These are phyloP conservation scores for Boletus sp. DNA, from an alignment of 1,284 basidiomycete species.

Conservation along the genomic window DNA sequence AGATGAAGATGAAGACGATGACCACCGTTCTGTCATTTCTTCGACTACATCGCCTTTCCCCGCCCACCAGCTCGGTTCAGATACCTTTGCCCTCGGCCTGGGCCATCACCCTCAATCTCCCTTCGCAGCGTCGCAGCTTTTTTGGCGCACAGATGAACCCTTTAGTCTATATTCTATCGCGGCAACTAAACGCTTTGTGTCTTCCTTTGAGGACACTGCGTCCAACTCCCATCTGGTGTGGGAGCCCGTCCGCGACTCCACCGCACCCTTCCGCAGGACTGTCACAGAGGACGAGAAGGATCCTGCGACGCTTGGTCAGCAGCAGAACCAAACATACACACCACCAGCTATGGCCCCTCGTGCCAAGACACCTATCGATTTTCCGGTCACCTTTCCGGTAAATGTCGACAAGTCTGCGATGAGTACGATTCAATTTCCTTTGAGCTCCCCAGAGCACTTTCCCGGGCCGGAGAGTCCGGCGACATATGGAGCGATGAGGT, in stretches of 20 bases:
- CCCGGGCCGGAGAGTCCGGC: conserved; percentile 52
- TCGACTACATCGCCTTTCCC: conserved; percentile 51
- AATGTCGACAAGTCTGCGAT: conserved; percentile 43
- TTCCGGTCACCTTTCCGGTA: conserved; percentile 48
- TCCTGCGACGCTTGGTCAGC: conserved; percentile 40
- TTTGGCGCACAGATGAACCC: conserved; percentile 69
- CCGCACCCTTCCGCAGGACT: conserved; percentile 80
- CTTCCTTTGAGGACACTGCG: conserved; percentile 52
- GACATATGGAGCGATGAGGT: conserved; percentile 44
- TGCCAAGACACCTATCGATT: conserved; percentile 52
- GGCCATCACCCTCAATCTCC: conserved; percentile 72
- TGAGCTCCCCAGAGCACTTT: conserved; percentile 65
- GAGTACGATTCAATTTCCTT: conserved; percentile 77
- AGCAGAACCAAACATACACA: conserved; percentile 33
- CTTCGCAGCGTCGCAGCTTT: conserved; percentile 83
- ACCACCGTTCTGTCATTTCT: conserved; percentile 72
- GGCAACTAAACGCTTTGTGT: conserved; percentile 55
- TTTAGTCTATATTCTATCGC: conserved; percentile 78
- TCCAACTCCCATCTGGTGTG: conserved; percentile 49
- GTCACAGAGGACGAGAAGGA: conserved; percentile 77
- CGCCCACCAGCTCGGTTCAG: conserved; percentile 44
- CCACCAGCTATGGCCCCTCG: conserved; percentile 42
- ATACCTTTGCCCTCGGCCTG: conserved; percentile 42
- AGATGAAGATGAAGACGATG: conserved; percentile 76
- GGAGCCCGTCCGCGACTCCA: conserved; percentile 51